Percentiles rank a stretch among this genome's conserved stretches.
Conservation (phyloP, 768 basidiomycete genomes). For the Sarcomyxa edulis region DNA sequence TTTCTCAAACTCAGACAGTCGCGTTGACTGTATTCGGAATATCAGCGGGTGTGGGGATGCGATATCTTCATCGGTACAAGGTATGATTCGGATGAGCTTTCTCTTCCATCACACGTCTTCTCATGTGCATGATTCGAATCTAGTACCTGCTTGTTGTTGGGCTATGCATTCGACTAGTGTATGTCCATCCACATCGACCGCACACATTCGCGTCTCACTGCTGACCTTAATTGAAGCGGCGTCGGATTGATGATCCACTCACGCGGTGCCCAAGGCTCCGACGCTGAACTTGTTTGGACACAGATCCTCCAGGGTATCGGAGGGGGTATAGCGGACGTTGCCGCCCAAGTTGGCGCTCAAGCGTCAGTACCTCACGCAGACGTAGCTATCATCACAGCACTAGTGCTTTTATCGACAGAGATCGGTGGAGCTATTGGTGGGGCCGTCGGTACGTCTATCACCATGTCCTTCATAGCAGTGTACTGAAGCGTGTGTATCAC, state of each 20-base stretch:
- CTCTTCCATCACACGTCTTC: no score
- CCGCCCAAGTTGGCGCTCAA: conserved; percentile 57
- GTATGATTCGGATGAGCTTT: no score
- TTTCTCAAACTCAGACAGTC: conserved; percentile 54
- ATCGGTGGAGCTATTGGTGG: conserved; percentile 62
- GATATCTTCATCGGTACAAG: conserved; percentile 50
- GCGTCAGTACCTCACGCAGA: conserved; percentile 61
- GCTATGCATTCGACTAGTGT: conserved; percentile 52
- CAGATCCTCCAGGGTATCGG: conserved; percentile 74
- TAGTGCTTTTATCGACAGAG: conserved; percentile 65
- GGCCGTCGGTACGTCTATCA: conserved; percentile 42
- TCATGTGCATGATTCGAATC: neutral
- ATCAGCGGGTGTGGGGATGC: conserved; percentile 51
- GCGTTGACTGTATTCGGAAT: conserved; percentile 62
- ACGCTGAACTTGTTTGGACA: conserved; percentile 53
- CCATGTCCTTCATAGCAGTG: conserved; percentile 4
- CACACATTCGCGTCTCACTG: neutral
- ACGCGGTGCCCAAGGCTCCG: conserved; percentile 51
- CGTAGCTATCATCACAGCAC: conserved; percentile 61
- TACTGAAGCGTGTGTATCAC: no score
- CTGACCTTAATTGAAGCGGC: conserved; percentile 45
- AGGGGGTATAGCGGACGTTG: conserved; percentile 61
- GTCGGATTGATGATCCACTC: conserved; percentile 69
- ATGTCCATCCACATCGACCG: conserved; percentile 9
- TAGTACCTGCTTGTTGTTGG: conserved; percentile 49